These are phyloP conservation scores for Luffa acutangula DNA, from an alignment of 306 rosid species.

Conservation along the genomic window DNA sequence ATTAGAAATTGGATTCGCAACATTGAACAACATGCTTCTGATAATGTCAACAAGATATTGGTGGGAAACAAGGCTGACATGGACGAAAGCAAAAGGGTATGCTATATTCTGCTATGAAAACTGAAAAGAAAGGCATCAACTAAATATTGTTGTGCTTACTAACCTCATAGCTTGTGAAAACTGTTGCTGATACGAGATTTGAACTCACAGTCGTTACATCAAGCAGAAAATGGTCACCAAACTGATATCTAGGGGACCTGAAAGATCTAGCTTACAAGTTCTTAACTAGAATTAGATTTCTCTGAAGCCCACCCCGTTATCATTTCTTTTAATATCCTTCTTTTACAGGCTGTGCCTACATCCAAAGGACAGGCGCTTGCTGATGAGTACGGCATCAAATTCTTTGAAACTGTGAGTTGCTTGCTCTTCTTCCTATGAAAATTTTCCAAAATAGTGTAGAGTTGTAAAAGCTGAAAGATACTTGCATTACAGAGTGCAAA, in stretches of 20 bases:
- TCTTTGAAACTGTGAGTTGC: slow-evolving; percentile 87
- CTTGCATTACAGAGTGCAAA: slow-evolving; percentile 70
- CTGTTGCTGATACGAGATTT: neutral
- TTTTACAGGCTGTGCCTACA: slow-evolving; percentile 69
- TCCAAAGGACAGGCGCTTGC: slow-evolving; percentile 97
- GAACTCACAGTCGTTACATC: neutral
- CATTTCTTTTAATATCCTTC: neutral
- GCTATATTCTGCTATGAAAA: slow-evolving; percentile 13
- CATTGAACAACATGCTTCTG: slow-evolving; percentile 96
- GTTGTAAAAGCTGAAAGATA: slow-evolving; percentile 4
- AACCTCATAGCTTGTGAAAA: neutral
- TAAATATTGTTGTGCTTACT: neutral
- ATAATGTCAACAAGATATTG: slow-evolving; percentile 81
- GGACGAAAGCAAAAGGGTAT: slow-evolving; percentile 92
- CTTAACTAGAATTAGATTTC: neutral
- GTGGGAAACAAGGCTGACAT: slow-evolving; percentile 98
- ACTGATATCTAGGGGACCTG: neutral
- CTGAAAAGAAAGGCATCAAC: neutral
- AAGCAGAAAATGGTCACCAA: neutral
- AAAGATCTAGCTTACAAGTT: neutral
- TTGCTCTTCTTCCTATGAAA: slow-evolving; percentile 3
- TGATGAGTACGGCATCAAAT: slow-evolving; percentile 85
- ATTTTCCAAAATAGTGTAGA: neutral
- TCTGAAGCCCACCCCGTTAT: neutral
- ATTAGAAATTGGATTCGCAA: slow-evolving; percentile 93